phyloP scores from a whole-genome alignment of 768 basidiomycete genomes.

The Hysterangium stoloniferum region DNA sequence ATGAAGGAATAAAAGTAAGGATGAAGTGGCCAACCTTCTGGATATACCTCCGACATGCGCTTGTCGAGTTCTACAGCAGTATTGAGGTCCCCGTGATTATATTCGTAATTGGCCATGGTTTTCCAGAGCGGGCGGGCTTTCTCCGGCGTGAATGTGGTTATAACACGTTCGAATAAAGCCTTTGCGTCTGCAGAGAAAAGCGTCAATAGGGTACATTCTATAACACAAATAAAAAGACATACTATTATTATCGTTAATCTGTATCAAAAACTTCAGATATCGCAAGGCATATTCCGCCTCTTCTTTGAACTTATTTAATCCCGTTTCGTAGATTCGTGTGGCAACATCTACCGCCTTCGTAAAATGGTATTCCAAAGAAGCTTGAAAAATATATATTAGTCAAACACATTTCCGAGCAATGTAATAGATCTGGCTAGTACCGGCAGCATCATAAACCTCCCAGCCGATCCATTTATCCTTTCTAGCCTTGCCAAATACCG shows the following conservation, averaged over 20 bases:
- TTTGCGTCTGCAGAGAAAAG: conserved; percentile 64
- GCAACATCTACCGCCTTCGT: conserved; percentile 74
- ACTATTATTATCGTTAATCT: conserved; percentile 95
- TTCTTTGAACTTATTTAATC: conserved; percentile 73
- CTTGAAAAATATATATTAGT: conserved; percentile 39
- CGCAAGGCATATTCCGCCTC: conserved; percentile 81
- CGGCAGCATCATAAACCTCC: conserved; percentile 91
- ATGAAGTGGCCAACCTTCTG: conserved; percentile 56
- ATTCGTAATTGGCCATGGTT: conserved; percentile 92
- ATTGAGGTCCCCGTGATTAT: conserved; percentile 88
- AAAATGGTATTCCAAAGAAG: conserved; percentile 90
- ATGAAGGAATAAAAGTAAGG: not conserved
- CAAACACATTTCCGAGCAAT: not conserved
- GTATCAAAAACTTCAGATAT: conserved; percentile 89
- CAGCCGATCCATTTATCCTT: conserved; percentile 72
- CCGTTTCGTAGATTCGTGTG: conserved; percentile 89
- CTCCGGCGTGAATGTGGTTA: conserved; percentile 63
- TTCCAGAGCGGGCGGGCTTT: conserved; percentile 88
- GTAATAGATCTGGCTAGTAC: conserved; percentile 32
- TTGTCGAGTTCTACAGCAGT: conserved; percentile 84
- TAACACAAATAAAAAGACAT: conserved; percentile 24
- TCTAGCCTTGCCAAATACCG: conserved; percentile 75
- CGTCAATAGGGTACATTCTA: conserved; percentile 2
- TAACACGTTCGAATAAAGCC: conserved; percentile 88
- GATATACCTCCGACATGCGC: conserved; percentile 81